A percentile compares a stretch with the other conserved stretches of the same genome.
phyloP scores from a whole-genome alignment of 495 filamentous ascomycete genomes.

The Collariella sp. region DNA sequence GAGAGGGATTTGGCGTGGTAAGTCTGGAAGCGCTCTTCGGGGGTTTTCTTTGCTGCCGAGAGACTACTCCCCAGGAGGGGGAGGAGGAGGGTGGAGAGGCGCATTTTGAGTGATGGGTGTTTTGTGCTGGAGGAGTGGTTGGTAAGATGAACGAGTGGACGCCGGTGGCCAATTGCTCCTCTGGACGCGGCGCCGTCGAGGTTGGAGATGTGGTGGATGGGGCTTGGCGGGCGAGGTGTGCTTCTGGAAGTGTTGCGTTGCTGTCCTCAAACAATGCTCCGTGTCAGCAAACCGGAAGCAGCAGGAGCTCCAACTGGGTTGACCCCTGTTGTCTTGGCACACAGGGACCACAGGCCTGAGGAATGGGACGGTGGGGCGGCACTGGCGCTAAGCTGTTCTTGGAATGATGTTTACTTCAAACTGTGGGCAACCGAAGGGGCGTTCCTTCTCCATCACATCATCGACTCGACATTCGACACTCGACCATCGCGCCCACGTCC shows the following conservation, averaged over 20 bases:
- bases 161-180: conserved; percentile 6
- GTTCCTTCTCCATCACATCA: not conserved
- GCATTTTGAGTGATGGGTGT: too few species aligned
- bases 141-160: not conserved
- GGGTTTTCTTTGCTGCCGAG: conserved; percentile 46
- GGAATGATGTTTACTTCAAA: conserved; percentile 31
- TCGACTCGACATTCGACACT: not conserved
- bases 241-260: conserved; percentile 1
- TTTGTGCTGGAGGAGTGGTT: conserved; percentile 6
- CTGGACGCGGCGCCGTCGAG: conserved; percentile 11
- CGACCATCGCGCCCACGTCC: not conserved
- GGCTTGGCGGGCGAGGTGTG: conserved; percentile 4
- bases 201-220: conserved; percentile 10
- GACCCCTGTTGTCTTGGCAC: conserved; percentile 4
- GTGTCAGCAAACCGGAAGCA: conserved; percentile 1
- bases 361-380: not conserved
- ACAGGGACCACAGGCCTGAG: not conserved
- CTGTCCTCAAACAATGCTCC: conserved; percentile 12
- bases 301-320: not conserved
- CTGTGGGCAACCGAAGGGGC: conserved; percentile 1
- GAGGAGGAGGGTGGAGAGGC: conserved; percentile 48
- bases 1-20: conserved; percentile 60
- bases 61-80: conserved; percentile 40
- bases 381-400: conserved; percentile 15
- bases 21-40: conserved; percentile 51